Evolutionary conservation across 129 eudicot genomes (phyloP), one percentile per base, ranked within the genome.

Genomic region (Deinandra increscens): DNA sequence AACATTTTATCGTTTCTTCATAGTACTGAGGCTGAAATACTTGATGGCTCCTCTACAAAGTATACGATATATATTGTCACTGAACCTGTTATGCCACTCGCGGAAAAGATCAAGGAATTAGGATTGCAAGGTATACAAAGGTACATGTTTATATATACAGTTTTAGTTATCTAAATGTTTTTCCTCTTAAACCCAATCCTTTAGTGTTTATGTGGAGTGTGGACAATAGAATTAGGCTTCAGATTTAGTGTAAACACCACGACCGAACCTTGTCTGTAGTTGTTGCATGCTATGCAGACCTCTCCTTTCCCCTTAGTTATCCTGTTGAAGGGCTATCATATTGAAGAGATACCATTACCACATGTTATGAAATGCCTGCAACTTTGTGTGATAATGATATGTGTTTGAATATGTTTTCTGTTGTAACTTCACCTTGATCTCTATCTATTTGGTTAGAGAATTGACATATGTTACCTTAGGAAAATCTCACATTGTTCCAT

Each of bases 61-160:
- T 87, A 83, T 53, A 84, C 89, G 29, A 92, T 92, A 50, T 92
- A 92, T 79, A 85, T 92, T 43, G 98, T 92, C 31, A 92, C 98
- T 15, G 98, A 92, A 79, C 95, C 98, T 50, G 98, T 92, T 54
- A 88, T 88, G 96, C 98, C 96, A 56, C 82, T 92, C 65, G 83
- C 95, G 10, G 96, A 92, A 77, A 88, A 92, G 82, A 86, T 92
- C 54, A 92, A 83, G 86, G 98, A 92, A 80, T 82, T 92, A 79
- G 91, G 95, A 65, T 79, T 92, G 77, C 79, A 86, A 83, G 98
- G 98, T 54, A 81, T 72, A 72, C 96, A 83, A 78, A 92, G 96
- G 98, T 92, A 77, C 69, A 64, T 33, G 18, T 45, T 3, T 45
- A 4, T 26, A 26, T 26, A 26, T 26, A 26, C 31, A 26, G 18